phyloP scores from a whole-genome alignment of 75 land plant species.

The Pinus albicaulis region DNA sequence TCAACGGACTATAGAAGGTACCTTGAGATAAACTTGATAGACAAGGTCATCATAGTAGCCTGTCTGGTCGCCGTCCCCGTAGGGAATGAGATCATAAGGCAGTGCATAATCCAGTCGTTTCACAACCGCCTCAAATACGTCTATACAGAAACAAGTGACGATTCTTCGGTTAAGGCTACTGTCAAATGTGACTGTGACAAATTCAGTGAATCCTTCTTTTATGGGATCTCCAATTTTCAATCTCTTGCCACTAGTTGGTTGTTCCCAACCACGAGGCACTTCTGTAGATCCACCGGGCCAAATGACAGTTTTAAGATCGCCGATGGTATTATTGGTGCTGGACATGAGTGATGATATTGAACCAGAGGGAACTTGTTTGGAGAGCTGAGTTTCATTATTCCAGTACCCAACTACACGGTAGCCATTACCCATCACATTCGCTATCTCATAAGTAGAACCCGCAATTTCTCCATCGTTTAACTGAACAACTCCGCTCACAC shows the following conservation, averaged over 20 bases:
- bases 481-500: too few species aligned
- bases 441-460: conserved; percentile 16
- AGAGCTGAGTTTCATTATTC: background rate
- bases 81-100: conserved; percentile 16
- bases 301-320: background rate
- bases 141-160: conserved; percentile 27
- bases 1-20: background rate
- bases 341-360: background rate
- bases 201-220: conserved; percentile 30
- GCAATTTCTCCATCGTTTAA: conserved; percentile 2
- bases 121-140: conserved; percentile 31
- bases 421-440: conserved; percentile 27
- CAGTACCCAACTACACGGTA: conserved; percentile 25
- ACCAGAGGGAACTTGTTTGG: background rate
- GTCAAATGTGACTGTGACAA: conserved; percentile 15
- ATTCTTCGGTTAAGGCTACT: background rate
- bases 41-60: conserved; percentile 13
- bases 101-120: conserved; percentile 23
- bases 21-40: conserved; percentile 11
- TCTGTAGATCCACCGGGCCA: conserved; percentile 32
- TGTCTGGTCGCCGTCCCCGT: background rate
- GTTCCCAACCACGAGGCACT: conserved; percentile 31
- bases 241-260: conserved; percentile 22
- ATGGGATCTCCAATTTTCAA: conserved; percentile 30
- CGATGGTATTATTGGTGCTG: background rate